Conservation (phyloP, 768 basidiomycete genomes). For the Phaeolepiota aurea region DNA sequence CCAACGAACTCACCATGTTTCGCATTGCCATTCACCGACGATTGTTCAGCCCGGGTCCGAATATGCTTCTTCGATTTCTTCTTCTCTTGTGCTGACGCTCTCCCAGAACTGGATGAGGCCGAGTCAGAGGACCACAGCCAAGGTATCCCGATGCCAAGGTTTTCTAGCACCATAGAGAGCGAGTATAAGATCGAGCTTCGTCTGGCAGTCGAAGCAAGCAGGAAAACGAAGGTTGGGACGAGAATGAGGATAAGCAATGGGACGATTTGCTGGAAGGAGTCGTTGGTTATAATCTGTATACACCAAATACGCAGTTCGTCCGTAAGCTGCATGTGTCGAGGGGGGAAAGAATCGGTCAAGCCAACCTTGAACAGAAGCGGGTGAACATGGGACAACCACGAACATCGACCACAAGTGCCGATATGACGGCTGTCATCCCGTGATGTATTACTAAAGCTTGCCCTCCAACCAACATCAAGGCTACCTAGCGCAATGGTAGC, state of each 20-base stretch:
- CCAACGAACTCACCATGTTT: constrained; percentile 13
- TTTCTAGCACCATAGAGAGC: constrained; percentile 46
- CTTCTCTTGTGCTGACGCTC: constrained; percentile 14
- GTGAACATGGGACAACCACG: background rate
- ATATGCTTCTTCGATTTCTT: constrained; percentile 42
- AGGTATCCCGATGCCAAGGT: constrained; percentile 42
- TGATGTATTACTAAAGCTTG: background rate
- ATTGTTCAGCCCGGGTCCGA: constrained; percentile 50
- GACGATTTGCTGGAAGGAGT: constrained; percentile 44
- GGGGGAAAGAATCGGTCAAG: background rate
- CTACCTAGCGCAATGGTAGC: constrained; percentile 92
- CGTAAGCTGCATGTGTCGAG: constrained; percentile 34
- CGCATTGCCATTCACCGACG: constrained; percentile 31
- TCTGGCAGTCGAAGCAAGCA: constrained; percentile 17
- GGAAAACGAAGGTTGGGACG: constrained; percentile 42
- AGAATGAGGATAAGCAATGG: constrained; percentile 49
- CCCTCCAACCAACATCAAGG: constrained; percentile 16
- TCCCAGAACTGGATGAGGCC: background rate
- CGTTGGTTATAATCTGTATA: constrained; percentile 28
- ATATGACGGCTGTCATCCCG: background rate
- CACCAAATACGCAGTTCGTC: constrained; percentile 31
- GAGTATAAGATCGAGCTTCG: background rate
- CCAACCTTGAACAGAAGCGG: background rate
- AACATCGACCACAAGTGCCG: background rate
- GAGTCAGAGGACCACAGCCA: constrained; percentile 51